Conservation (phyloP, 371 early-diverging fungal genomes). For the Batrachochytrium dendrobatidis region DNA sequence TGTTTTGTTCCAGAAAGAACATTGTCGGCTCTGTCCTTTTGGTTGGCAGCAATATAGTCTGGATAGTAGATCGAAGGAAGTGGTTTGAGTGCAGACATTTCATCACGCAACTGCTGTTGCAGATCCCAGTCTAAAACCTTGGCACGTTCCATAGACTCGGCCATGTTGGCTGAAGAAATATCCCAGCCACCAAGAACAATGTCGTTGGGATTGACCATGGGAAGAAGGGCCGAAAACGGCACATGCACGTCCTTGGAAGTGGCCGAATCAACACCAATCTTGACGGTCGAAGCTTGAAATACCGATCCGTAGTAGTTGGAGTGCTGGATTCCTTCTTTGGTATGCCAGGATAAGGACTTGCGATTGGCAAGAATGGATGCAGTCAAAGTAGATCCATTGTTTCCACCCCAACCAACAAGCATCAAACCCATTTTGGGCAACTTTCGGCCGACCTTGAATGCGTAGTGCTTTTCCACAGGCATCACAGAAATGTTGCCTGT, state of each 20-base stretch:
- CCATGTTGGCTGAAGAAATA: slow-evolving; percentile 77
- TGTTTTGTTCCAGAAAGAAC: slow-evolving; percentile 74
- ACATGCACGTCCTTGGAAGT: slow-evolving; percentile 77
- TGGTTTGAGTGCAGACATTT: slow-evolving; percentile 71
- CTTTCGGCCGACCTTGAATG: slow-evolving; percentile 76
- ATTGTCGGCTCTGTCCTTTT: slow-evolving; percentile 91
- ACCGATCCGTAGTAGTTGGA: slow-evolving; percentile 96
- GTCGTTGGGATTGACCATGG: slow-evolving; percentile 94
- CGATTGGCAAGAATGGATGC: slow-evolving; percentile 92
- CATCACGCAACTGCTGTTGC: slow-evolving; percentile 80
- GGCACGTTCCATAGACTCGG: slow-evolving; percentile 86
- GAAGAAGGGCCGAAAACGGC: slow-evolving; percentile 83
- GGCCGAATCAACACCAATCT: slow-evolving; percentile 67
- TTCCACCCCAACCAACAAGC: slow-evolving; percentile 98
- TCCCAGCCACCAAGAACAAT: slow-evolving; percentile 97
- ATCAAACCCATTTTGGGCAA: slow-evolving; percentile 84
- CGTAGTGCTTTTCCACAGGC: slow-evolving; percentile 78
- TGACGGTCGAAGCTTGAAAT: slow-evolving; percentile 89
- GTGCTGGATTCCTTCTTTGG: slow-evolving; percentile 80
- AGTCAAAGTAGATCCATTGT: slow-evolving; percentile 95
- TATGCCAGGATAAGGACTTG: slow-evolving; percentile 77
- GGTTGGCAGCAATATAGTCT: slow-evolving; percentile 85
- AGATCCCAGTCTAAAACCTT: slow-evolving; percentile 91
- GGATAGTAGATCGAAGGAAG: slow-evolving; percentile 95
- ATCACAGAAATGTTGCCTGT: slow-evolving; percentile 60